Evolutionary conservation across 2,329 filamentous ascomycete species (phyloP), one percentile per base, ranked within the genome.

Genomic region (Stemphylium lycopersici): DNA sequence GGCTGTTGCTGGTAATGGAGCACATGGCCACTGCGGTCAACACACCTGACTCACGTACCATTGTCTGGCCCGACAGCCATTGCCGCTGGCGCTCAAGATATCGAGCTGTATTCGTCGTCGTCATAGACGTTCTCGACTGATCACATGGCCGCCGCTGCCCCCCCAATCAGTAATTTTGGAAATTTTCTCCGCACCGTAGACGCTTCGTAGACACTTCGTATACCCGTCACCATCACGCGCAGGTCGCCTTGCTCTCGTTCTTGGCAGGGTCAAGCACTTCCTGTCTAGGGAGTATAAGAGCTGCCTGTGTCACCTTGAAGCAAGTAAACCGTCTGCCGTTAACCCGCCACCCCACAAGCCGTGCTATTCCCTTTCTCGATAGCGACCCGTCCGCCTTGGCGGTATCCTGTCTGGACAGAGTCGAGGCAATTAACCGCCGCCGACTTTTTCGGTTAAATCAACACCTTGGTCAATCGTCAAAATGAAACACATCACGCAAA

Each of bases 91-190:
- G 50, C 48, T 53, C 46, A 18, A 65, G 57, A 66, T 66, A 47
- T 52, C 37, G 47, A 47, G 26, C 43, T 43, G 33, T 22, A 52
- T 52, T 65, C 54, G 63, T 67, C 48, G 53, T 59, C 65, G 65
- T 68, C 65, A 68, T 68, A 66, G 65, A 68, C 58, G 40, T 61
- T 53, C 38, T 36, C 48, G 55, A 32, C 45, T 29, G 54, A 68
- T 67, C 63, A 61, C 54, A 59, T 55, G 51, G 43, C 33, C 51
- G 32, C 8, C 31, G 8, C 37, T n/a, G n/a, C n/a, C n/a, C 48
- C 26, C 26, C 48, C 40, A 24, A 37, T 20, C 33, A 26, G 39
- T 44, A 37, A 32, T 39, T 41, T 38, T 38, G 46, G 44, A 32
- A 49, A 52, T n/a, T 22, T 38, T 29, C 36, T 56, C 56, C 46